Base-by-base conservation (phyloP, 2,329 filamentous ascomycete species). In the Fonsecaea nubica region DNA sequence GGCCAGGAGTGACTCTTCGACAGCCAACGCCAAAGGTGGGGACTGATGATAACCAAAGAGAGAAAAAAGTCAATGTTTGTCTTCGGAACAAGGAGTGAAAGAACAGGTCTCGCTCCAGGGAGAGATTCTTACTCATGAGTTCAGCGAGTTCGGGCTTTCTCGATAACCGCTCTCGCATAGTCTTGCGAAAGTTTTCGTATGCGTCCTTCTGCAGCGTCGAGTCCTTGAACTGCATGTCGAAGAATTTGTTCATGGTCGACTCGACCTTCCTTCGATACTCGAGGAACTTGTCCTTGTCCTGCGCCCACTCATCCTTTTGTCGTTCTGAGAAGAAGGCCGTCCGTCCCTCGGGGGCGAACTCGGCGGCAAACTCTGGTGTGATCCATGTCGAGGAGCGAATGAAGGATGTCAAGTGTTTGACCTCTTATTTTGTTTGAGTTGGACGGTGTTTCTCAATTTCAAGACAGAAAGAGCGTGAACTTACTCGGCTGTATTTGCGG, bases 181-280 rank as follows among this genome's bases (percentile, higher is more conserved):
- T 78, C 33, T 79, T 75, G 5, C 72, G 79, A 67, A 82, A 80
- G n/a, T 74, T 68, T 69, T 79, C 74, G 32, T 77, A 75, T 68
- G 79, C 77, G 50, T 72, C 69, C 18, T 82, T 72, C 30, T 76
- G 79, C 65, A 78, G 75, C 40, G 76, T 76, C 2, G 80, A 80
- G 48, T 77, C 78, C 59, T 80, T 76, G 52, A 77, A 75, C 65
- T 79, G 82, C 74, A 81, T 79, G 66, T 72, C 76, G 69, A 82
- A 82, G 5, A 79, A 70, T 6, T 74, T 75, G 72, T 82, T 82
- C 62, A 81, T 79, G 61, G 78, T 78, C 10, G 76, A 76, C 69
- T 82, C 80, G 54, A 83, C 78, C 33, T 75, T 72, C 72, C 81
- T 79, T 36, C 81, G 76, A 73, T 80, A 82, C 53, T 75, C 71